Conservation (phyloP, 1,284 basidiomycete species). For the Naganishia albida region DNA sequence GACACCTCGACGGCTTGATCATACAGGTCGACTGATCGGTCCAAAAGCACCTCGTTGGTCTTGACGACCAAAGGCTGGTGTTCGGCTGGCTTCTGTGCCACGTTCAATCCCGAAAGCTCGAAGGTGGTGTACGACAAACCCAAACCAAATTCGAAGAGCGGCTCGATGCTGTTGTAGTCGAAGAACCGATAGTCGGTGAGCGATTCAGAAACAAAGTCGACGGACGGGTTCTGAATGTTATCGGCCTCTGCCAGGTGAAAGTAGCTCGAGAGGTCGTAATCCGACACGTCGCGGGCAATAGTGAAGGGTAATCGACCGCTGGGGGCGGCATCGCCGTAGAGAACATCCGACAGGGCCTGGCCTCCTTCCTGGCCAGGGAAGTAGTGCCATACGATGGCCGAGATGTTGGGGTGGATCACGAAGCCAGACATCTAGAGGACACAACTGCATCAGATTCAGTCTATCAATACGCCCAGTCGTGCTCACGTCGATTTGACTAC, state of each 20-base stretch:
- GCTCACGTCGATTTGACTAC: constrained; percentile 71
- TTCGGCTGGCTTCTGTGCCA: constrained; percentile 53
- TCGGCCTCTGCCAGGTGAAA: constrained; percentile 64
- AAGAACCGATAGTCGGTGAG: constrained; percentile 72
- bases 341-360: constrained; percentile 67
- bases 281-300: constrained; percentile 66
- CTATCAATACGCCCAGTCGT: too few relatives aligned
- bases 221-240: constrained; percentile 58
- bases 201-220: constrained; percentile 5
- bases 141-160: constrained; percentile 75
- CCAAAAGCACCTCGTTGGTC: constrained; percentile 47
- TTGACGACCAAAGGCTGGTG: constrained; percentile 22
- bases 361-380: constrained; percentile 69
- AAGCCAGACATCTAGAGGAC: constrained; percentile 42
- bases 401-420: constrained; percentile 66
- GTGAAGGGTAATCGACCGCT: constrained; percentile 77
- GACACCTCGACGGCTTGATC: constrained; percentile 59
- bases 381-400: constrained; percentile 57
- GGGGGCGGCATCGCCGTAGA: constrained; percentile 63
- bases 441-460: constrained; percentile 57
- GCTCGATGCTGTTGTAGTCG: constrained; percentile 65
- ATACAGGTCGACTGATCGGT: constrained; percentile 29
- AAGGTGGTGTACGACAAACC: constrained; percentile 85
- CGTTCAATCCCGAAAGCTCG: constrained; percentile 60
- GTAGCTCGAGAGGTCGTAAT: constrained; percentile 71